Evolutionary conservation across 768 basidiomycete genomes (phyloP).

Genomic region (Tephrocybe sp.): DNA sequence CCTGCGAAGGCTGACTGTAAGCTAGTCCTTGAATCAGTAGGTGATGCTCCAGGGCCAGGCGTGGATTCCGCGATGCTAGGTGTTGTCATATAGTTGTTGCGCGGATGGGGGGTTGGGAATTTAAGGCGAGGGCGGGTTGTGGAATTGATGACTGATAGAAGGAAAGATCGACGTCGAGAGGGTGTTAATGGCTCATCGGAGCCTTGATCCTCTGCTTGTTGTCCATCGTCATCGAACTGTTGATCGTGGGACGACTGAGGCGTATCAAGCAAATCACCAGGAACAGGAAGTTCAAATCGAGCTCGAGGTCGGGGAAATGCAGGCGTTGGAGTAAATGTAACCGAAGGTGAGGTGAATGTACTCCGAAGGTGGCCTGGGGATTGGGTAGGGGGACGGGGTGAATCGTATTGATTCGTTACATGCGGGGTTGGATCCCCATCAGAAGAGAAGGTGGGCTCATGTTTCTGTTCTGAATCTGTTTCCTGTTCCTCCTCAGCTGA

Average conservation of each 20-base stretch:
- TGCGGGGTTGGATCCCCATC: constrained; percentile 49
- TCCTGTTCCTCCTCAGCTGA: constrained; percentile 15
- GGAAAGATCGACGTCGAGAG: constrained; percentile 74
- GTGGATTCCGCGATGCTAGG: constrained; percentile 33
- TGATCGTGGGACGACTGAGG: constrained; percentile 27
- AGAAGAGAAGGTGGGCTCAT: constrained; percentile 72
- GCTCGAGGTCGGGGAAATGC: constrained; percentile 60
- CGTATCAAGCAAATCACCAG: constrained; percentile 38
- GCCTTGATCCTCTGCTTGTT: constrained; percentile 19
- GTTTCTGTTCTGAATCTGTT: constrained; percentile 22
- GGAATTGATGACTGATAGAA: constrained; percentile 81
- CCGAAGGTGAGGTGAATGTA: constrained; percentile 55
- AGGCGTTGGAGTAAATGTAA: constrained; percentile 68
- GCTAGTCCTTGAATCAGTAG: constrained; percentile 26
- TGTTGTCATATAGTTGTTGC: constrained; percentile 30
- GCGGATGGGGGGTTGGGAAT: constrained; percentile 61
- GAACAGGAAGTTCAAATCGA: constrained; percentile 53
- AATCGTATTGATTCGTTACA: constrained; percentile 23
- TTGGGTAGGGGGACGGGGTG: constrained; percentile 28
- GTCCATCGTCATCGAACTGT: constrained; percentile 20
- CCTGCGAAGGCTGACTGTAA: constrained; percentile 58
- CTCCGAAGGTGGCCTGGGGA: constrained; percentile 36
- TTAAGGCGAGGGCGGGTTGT: constrained; percentile 72
- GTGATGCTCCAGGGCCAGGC: constrained; percentile 31
- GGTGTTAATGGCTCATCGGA: constrained; percentile 59